A percentile compares a stretch with the other conserved stretches of the same genome.
These are phyloP conservation scores for barley (Hordeum vulgare) DNA, from an alignment of 176 grass and related monocot genomes.

Conservation along the genomic window DNA sequence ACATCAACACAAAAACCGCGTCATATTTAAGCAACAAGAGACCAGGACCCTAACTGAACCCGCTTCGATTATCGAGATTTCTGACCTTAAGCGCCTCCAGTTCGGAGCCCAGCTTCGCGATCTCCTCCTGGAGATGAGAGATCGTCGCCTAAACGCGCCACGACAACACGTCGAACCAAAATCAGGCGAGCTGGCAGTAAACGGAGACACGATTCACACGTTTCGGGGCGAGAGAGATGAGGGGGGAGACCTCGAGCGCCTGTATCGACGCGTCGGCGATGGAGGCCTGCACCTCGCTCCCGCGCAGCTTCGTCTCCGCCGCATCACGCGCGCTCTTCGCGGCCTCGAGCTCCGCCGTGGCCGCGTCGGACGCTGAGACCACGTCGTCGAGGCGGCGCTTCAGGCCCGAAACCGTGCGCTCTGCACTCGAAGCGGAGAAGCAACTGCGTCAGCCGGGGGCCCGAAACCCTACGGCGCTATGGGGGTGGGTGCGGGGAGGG, in stretches of 20 bases:
- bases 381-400: slow-evolving; percentile 44
- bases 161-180: neutral
- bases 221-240: neutral
- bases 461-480: neutral
- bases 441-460: neutral
- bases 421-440: neutral
- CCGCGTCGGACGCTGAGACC: slow-evolving; percentile 22
- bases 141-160: slow-evolving; percentile 42
- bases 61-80: neutral
- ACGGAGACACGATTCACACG: neutral
- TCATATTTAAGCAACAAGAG: neutral
- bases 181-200: neutral
- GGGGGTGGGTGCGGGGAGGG: neutral
- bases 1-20: neutral
- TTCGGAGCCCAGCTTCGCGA: slow-evolving; percentile 38
- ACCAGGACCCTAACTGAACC: neutral
- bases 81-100: slow-evolving; percentile 60
- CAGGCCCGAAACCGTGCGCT: slow-evolving; percentile 56
- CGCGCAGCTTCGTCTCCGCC: slow-evolving; percentile 53
- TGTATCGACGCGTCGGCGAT: slow-evolving; percentile 47
- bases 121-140: slow-evolving; percentile 45
- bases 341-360: slow-evolving; percentile 36
- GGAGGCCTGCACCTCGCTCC: slow-evolving; percentile 43
- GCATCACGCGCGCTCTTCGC: slow-evolving; percentile 54
- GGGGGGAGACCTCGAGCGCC: slow-evolving; percentile 35